Base-by-base conservation (phyloP, 768 basidiomycete species). In the Imleria badia region DNA sequence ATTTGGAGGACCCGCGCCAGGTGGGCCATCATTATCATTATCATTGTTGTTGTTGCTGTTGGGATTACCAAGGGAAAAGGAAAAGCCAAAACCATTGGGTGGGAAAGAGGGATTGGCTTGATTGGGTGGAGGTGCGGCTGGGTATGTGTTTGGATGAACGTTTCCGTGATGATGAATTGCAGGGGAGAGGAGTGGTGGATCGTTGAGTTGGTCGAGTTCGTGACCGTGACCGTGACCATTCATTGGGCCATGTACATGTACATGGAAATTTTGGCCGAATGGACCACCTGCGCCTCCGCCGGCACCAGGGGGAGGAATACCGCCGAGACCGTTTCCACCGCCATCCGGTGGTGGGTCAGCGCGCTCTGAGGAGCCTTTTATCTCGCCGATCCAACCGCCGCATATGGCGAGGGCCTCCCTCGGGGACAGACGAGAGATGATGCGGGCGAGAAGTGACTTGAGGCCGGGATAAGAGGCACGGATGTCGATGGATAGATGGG, bases 401-500 rank as follows among this genome's bases (percentile, higher is more conserved):
- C 62, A 69, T 43, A 66, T 56, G 14, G 56, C 63, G 54, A 72
- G 60, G 34, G 72, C 70, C 8, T 65, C 64, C 48, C 65, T 65
- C 48, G 72, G 70, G 19, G 68, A 54, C 11, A 68, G 50, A 12
- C 70, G 70, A 0, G 63, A 26, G 26, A 66, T 11, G 46, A 68
- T 58, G 45, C 55, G 55, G 5, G 62, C 50, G 22, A 66, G 51
- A 35, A 63, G 51, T 4, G 56, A 44, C 26, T 52, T 47, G 9
- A 66, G 58, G 9, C 64, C 48, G 4, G 66, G 66, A 40, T 54
- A 60, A 39, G 58, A 71, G 41, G 63, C 63, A 45, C 79, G 78
- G 0, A 77, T 66, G 58, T 87, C 84, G 35, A 88, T 55, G 3
- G 83, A 73, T 1, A 89, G 73, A 61, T 83, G 75, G 0, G 70